These are phyloP conservation scores for Fraxinus pennsylvanica DNA, from an alignment of 257 asterid species.

Conservation along the genomic window DNA sequence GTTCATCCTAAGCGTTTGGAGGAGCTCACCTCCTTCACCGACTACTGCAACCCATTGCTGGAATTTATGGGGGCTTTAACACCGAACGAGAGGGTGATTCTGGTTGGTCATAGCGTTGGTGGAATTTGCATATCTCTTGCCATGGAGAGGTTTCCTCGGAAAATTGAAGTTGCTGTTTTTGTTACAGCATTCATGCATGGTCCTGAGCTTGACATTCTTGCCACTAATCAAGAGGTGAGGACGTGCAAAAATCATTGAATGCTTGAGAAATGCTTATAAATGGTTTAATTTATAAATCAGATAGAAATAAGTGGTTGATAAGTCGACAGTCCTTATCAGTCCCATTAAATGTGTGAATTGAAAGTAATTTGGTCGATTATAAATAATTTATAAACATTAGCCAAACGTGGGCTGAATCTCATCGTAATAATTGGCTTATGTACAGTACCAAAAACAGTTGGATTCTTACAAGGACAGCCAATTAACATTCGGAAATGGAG, in stretches of 20 bases:
- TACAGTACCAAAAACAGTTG: constrained; percentile 26
- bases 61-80: constrained; percentile 38
- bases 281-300: neutral
- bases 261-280: too few species aligned
- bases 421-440: too few species aligned
- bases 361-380: too few species aligned
- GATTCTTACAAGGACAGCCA: constrained; percentile 33
- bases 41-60: constrained; percentile 37
- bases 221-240: constrained; percentile 24
- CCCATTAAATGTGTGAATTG: neutral
- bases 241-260: neutral
- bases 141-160: constrained; percentile 41
- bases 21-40: constrained; percentile 31
- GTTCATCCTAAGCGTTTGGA: constrained; percentile 26
- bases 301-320: too few species aligned
- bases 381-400: too few species aligned
- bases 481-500: constrained; percentile 24
- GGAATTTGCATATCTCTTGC: constrained; percentile 39
- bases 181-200: constrained; percentile 40
- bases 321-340: too few species aligned
- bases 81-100: constrained; percentile 34
- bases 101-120: constrained; percentile 45
- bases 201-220: constrained; percentile 23
- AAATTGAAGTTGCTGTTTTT: constrained; percentile 39
- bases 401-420: too few species aligned